Evolutionary conservation across 2,329 filamentous ascomycete species (phyloP), one percentile per base, ranked within the genome.

Genomic region (Colletotrichum tamarilloi): DNA sequence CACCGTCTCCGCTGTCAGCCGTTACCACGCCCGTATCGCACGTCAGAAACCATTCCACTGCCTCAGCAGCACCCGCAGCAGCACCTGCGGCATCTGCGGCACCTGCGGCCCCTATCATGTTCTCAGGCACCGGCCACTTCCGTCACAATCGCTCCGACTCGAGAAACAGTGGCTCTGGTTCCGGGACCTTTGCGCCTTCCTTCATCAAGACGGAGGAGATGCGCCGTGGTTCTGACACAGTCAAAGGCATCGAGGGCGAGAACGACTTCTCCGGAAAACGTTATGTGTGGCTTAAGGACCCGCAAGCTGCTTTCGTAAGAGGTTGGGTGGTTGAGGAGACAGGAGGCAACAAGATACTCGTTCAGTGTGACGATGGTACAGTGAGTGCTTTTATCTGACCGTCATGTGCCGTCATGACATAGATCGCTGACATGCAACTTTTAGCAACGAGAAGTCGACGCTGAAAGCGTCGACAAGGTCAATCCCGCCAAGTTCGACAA

Each of bases 401-500:
- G 16, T 22, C 8, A 5, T 49, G 16, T 62, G n/a, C n/a, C 12
- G 1, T 32, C 16, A 6, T 38, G 35, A 38, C 28, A 24, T 32
- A 60, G 32, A 4, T 12, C 9, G 73, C 76, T 80, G 56, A 81
- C 76, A 56, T 53, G 67, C 38, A 22, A 9, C 3, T 11, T 68
- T 32, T 77, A 97, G 92, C 95, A 98, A 91, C 92, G 95, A 77
- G 94, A 97, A 80, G 92, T 97, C 63, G 92, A 96, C 76, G 85
- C 90, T 64, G 95, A 98, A 78, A 93, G 92, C 78, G 95, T 98
- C 77, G 97, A 99, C 87, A 98, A 98, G 84, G 97, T 99, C 86
- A 99, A 99, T 84, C 97, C 97, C 59, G 96, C 96, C 79, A 99
- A 99, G 82, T 99, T 99, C 85, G 97, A 99, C 89, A 99, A 98